phyloP scores from a whole-genome alignment of 495 filamentous ascomycete genomes.

The Tuber borchii region DNA sequence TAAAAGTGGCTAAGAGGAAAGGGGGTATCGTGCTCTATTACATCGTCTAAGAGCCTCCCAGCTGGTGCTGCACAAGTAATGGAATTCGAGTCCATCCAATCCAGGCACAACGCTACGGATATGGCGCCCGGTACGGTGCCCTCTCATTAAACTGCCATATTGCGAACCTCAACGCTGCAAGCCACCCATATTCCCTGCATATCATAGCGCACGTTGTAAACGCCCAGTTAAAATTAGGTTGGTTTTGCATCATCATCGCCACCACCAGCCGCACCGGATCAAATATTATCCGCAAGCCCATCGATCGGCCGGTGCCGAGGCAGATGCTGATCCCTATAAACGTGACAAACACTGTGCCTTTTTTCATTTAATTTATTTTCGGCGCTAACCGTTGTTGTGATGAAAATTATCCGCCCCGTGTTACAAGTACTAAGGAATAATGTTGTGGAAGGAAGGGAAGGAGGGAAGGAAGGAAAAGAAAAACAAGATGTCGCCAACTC shows the following conservation, averaged over 20 bases:
- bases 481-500: slow-evolving; percentile 4
- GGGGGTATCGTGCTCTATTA: too few relatives aligned
- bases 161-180: neutral
- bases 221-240: neutral
- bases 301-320: neutral
- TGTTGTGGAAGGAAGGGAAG: neutral
- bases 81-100: too few relatives aligned
- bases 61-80: too few relatives aligned
- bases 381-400: neutral
- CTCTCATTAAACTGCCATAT: neutral
- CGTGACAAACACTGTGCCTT: neutral
- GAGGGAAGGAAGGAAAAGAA: neutral
- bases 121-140: neutral
- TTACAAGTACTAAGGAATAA: neutral
- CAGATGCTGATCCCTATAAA: neutral
- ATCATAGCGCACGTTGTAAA: neutral
- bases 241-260: neutral
- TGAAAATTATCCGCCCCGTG: too few relatives aligned
- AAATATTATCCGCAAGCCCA: slow-evolving; percentile 1
- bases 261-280: neutral
- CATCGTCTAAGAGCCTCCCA: too few relatives aligned
- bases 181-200: neutral
- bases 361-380: neutral
- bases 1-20: too few relatives aligned
- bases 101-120: too few relatives aligned